Conservation (phyloP, 805 yeast genomes). For the Candida endomychidarum region DNA sequence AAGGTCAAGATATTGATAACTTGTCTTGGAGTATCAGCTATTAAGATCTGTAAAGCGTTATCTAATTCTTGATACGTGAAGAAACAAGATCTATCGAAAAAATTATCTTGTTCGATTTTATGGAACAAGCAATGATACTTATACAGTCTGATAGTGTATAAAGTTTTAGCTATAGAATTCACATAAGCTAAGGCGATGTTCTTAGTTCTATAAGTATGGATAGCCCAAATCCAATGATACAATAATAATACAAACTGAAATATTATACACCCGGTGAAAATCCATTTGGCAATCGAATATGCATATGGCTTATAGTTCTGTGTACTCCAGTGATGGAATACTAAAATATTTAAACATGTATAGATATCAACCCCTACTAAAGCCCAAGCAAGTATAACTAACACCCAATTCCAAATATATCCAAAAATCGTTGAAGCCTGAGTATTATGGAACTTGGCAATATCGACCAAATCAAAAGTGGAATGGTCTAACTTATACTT, state of each 20-base stretch:
- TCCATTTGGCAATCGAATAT: conserved; percentile 60
- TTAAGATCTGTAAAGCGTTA: conserved; percentile 56
- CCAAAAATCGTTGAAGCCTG: conserved; percentile 43
- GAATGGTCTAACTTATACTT: conserved; percentile 35
- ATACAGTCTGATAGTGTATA: conserved; percentile 57
- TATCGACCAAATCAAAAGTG: conserved; percentile 51
- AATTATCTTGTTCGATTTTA: conserved; percentile 59
- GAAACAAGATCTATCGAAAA: conserved; percentile 67
- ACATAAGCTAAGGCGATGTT: conserved; percentile 72
- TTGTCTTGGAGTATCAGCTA: conserved; percentile 88
- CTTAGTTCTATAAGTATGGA: conserved; percentile 54
- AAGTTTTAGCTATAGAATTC: conserved; percentile 57
- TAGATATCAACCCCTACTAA: conserved; percentile 69
- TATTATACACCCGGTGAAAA: conserved; percentile 79
- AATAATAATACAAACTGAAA: conserved; percentile 59
- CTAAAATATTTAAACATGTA: conserved; percentile 73
- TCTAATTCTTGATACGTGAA: conserved; percentile 64
- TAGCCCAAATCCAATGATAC: conserved; percentile 59
- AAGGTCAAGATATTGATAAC: conserved; percentile 77
- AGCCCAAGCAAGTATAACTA: conserved; percentile 54
- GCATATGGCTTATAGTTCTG: conserved; percentile 45
- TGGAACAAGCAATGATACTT: conserved; percentile 72
- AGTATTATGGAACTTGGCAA: conserved; percentile 47
- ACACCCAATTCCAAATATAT: conserved; percentile 43
- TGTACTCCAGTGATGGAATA: conserved; percentile 68